Percentiles rank a stretch among this genome's conserved stretches.
Conservation (phyloP, 2,329 filamentous ascomycete species). For the Botrytis galanthina region DNA sequence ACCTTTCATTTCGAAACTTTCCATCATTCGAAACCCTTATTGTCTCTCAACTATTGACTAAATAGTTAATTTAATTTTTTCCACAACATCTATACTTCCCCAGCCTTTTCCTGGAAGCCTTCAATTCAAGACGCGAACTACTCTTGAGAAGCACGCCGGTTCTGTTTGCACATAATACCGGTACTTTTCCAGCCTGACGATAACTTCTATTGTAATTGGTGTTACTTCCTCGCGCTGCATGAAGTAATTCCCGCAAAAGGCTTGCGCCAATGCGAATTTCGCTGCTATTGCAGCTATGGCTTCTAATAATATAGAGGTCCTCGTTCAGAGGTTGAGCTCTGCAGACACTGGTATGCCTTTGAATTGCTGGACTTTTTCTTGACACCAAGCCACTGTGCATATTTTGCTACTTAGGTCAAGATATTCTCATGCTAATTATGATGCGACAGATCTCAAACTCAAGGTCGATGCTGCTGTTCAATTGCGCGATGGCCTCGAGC, state of each 20-base stretch:
- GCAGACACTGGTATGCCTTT: slow-evolving; percentile 34
- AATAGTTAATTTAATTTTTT: neutral
- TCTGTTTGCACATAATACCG: slow-evolving; percentile 3
- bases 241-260: slow-evolving; percentile 20
- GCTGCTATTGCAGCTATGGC: slow-evolving; percentile 57
- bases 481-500: slow-evolving; percentile 86
- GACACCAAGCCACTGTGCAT: neutral
- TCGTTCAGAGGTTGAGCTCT: slow-evolving; percentile 55
- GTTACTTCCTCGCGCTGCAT: slow-evolving; percentile 15
- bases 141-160: neutral
- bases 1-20: neutral
- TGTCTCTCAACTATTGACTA: neutral
- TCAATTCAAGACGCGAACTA: neutral
- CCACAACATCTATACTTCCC: neutral
- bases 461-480: slow-evolving; percentile 82
- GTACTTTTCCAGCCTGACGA: slow-evolving; percentile 9
- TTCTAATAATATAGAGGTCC: slow-evolving; percentile 59
- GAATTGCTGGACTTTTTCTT: neutral
- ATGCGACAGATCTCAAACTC: slow-evolving; percentile 66
- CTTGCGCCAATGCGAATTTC: slow-evolving; percentile 33
- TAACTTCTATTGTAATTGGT: neutral
- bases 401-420: neutral
- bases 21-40: neutral
- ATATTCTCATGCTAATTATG: slow-evolving; percentile 23
- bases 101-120: neutral